Base-by-base conservation (phyloP, 208 protist species). In the Herpetomonas tarakana region DNA sequence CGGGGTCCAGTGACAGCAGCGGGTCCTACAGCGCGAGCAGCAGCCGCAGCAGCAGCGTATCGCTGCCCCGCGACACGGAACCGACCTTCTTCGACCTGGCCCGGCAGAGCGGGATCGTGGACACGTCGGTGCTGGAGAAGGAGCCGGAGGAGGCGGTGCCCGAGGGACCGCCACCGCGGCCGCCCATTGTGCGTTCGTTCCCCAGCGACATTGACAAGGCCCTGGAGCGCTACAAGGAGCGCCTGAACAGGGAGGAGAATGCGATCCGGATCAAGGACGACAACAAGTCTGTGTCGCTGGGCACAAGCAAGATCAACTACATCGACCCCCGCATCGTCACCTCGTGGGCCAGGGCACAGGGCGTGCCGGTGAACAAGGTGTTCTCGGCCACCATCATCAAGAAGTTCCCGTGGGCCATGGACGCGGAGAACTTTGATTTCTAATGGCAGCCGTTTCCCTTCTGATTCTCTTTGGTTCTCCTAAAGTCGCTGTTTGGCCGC, bases 261-360 rank as follows among this genome's bases (percentile, higher is more conserved):
- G 55, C 77, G n/a, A 83, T 92, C 3, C 68, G 71, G 41, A 96
- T 96, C 25, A 93, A 92, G 74, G 83, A 93, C 61, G 86, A 96
- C 68, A 93, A 92, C 68, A 96, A 96, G 71, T 75, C 83, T 14
- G 84, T 96, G 12, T 93, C 90, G n/a, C 74, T 99, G 0, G 87
- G 94, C 44, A 99, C 98, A 3, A 99, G 97, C 26, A 99, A 99
- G 70, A 93, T 99, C 51, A 99, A 99, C 82, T 99, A 99, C 78
- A 97, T 99, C 31, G 98, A 99, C 66, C 98, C 98, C 3, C 86
- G 98, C 24, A 99, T 99, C 57, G 90, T 97, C 16, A 92, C 98
- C 59, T 97, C 98, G 3, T 99, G 98, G 97, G 98, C 92, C 12
- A 98, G 88, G 67, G 70, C 80, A 38, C 65, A 97, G 30, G 71